Base-by-base conservation (phyloP, 192 early-diverging fungal species). In the Coemansia sp. region DNA sequence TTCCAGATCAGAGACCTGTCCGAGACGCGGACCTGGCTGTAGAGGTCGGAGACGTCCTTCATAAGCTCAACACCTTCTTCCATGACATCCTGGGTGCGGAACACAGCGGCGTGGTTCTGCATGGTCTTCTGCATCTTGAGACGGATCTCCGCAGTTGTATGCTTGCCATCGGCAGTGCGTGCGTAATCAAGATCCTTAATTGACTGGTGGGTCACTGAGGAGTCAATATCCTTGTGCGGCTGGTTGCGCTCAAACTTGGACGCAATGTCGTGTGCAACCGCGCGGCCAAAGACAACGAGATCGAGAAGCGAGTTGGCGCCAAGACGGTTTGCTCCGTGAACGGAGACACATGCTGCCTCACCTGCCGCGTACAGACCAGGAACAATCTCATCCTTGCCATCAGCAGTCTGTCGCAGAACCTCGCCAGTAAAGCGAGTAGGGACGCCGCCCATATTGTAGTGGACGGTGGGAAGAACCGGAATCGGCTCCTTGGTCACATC, bases 381-480 rank as follows among this genome's bases (percentile, higher is more conserved):
- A n/a, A 99, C 95, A 63, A 97, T 82, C 59, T 88, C 76, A 72
- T 99, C 95, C 62, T 92, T 87, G 66, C 97, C 97, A 60, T 94
- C 88, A 67, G 62, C 80, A 6, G 87, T 76, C 66, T 89, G 81
- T 58, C 84, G 87, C 78, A 99, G 85, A 40, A 97, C 97, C 85
- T 99, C 94, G 63, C 97, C 97, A 66, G 94, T 97, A 90, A 95
- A 97, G 62, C 87, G 88, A 36, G 97, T 98, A 41, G 97, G 97
- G 66, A 99, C 97, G 83, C 97, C 95, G 72, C 97, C 97, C 95
- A 99, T 97, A 88, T 97, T 99, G 90, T 97, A 97, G 86, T 99
- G 97, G 72, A 98, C 97, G 66, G 97, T 97, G 65, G 97, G 97
- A 47, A 99, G 87, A 48, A 99, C 95, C 9, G 97, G 97, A 75